A percentile compares a stretch with the other conserved stretches of the same genome.
phyloP scores from a whole-genome alignment of 768 basidiomycete genomes.

The Pisolithus marmoratus region DNA sequence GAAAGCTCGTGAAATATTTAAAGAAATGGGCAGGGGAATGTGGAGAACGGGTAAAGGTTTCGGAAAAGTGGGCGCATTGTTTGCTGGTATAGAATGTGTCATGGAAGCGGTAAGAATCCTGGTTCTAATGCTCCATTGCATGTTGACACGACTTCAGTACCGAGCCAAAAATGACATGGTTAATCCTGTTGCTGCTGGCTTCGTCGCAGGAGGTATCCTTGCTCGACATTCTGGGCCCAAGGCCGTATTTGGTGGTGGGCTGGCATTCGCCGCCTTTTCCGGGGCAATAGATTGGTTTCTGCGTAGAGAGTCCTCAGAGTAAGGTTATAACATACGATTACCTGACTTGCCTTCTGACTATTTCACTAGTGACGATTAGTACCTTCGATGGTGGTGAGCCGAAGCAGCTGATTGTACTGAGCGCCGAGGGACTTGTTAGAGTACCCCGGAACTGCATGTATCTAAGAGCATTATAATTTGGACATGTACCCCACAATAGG shows the following conservation, averaged over 20 bases:
- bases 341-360: conserved; percentile 4
- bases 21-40: conserved; percentile 94
- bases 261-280: conserved; percentile 93
- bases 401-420: not conserved
- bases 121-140: not conserved
- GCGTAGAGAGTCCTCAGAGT: conserved; percentile 78
- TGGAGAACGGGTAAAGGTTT: conserved; percentile 87
- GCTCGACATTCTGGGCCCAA: conserved; percentile 85
- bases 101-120: conserved; percentile 77
- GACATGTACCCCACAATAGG: no score
- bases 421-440: no score
- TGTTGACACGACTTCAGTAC: conserved; percentile 49
- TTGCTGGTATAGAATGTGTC: conserved; percentile 93
- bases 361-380: conserved; percentile 35
- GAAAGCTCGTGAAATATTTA: conserved; percentile 81
- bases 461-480: no score
- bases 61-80: conserved; percentile 89
- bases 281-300: conserved; percentile 82
- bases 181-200: conserved; percentile 85
- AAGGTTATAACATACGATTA: conserved; percentile 22
- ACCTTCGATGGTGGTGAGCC: not conserved
- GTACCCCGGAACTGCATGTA: no score
- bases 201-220: conserved; percentile 82
- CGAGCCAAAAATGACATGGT: conserved; percentile 94
- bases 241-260: conserved; percentile 80